phyloP scores from a whole-genome alignment of 257 asterid species.

The Oldenlandia corymbosa region DNA sequence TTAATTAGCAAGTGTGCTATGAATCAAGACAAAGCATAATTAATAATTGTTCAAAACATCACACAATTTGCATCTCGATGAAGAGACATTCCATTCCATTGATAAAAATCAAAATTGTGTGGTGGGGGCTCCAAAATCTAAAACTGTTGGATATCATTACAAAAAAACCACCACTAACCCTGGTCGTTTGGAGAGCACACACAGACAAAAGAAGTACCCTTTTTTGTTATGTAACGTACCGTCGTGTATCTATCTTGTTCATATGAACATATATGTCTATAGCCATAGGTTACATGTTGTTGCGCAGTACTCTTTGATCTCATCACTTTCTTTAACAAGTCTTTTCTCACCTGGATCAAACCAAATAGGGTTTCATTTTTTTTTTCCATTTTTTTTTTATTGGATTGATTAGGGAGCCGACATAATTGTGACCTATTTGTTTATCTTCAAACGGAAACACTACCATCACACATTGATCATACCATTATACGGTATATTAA shows the following conservation, averaged over 20 bases:
- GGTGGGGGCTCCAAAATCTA: constrained; percentile 12
- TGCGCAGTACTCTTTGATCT: constrained; percentile 11
- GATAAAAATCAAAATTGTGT: not conserved
- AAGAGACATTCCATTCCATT: constrained; percentile 7
- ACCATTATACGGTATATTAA: too few relatives aligned
- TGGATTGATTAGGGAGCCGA: not conserved
- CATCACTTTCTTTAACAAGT: not conserved
- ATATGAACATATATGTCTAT: too few relatives aligned
- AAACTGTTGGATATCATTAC: not conserved
- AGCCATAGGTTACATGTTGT: not conserved
- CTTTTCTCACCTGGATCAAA: constrained; percentile 8
- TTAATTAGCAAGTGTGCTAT: too few relatives aligned
- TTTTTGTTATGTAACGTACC: constrained; percentile 9
- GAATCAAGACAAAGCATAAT: not conserved
- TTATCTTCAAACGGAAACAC: too few relatives aligned
- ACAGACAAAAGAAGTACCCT: not conserved
- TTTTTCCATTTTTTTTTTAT: too few relatives aligned
- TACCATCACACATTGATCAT: too few relatives aligned
- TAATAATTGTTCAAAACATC: not conserved
- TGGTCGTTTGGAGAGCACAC: constrained; percentile 14
- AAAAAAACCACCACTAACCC: not conserved
- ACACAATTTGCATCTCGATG: not conserved
- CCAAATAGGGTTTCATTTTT: not conserved
- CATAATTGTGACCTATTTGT: too few relatives aligned
- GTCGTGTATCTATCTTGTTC: too few relatives aligned